Evolutionary conservation across 78 protist genomes (phyloP), one percentile per base, ranked within the genome.

Genomic region (Dictyostelium brefeldianum): DNA sequence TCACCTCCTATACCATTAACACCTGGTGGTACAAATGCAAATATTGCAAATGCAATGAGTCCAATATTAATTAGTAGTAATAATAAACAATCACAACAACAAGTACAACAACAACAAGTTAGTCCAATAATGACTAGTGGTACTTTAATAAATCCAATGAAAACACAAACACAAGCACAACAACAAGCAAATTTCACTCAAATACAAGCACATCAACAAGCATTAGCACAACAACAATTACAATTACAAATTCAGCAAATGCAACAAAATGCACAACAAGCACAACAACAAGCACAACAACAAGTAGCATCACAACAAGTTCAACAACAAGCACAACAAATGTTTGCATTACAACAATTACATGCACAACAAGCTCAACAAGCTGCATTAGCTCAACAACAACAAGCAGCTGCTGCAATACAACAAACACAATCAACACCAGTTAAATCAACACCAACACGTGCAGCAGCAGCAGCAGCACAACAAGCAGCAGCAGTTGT

Each of bases 391-490:
- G 29, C 74, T 4, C 71, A n/a, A 10, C 71, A 64, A 62, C 70
- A 20, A 64, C 71, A 64, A 64, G 11, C 74, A 65, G 25, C 74
- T 11, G 25, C 73, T 11, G 25, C 73, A 22, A 27, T 22, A 17
- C 75, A 73, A 20, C 79, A 73, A 22, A 22, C 10, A 18, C 70
- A 62, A 62, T 10, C 31, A 36, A 36, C 43, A 36, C 69, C 69
- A 7, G 10, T 18, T 29, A 73, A 73, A 22, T n/a, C 15, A 73
- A 73, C 56, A 10, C 79, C 79, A 67, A 73, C 36, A 0, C 51
- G 79, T 46, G 79, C 79, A 14, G 78, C 78, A 3, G 78, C 78
- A 12, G 78, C 78, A 5, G 79, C 79, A 0, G 79, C 79, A 8
- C 31, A n/a, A 29, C 54, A 51, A 0, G 79, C 79, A 46, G 54